These are phyloP conservation scores for Elaeis guineensis DNA, from an alignment of 176 grass and related monocot genomes.

Conservation along the genomic window DNA sequence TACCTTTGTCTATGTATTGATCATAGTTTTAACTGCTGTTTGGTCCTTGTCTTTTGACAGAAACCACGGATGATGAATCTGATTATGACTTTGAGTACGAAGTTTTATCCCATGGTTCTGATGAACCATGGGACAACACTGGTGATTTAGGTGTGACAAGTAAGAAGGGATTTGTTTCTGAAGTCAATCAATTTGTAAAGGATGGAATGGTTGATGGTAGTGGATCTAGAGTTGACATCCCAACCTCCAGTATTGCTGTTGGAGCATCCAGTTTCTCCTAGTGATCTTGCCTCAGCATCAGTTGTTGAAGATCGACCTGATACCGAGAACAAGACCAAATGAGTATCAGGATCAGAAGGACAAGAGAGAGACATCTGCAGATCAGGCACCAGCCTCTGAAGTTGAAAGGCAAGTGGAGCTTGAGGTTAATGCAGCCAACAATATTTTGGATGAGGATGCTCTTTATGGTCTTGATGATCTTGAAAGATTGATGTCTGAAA, in stretches of 20 bases:
- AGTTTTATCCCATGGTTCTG: slow-evolving; percentile 82
- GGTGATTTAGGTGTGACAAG: slow-evolving; percentile 37
- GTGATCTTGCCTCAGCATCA: slow-evolving; percentile 23
- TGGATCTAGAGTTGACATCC: not conserved
- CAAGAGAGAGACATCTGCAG: not conserved
- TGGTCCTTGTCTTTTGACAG: slow-evolving; percentile 37
- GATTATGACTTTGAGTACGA: slow-evolving; percentile 80
- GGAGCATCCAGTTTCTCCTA: slow-evolving; percentile 20
- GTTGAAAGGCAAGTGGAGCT: slow-evolving; percentile 10
- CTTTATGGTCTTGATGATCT: slow-evolving; percentile 77
- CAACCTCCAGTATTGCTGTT: not conserved
- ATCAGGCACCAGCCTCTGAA: slow-evolving; percentile 1
- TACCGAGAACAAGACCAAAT: slow-evolving; percentile 9
- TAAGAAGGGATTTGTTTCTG: slow-evolving; percentile 27
- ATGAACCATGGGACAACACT: slow-evolving; percentile 57
- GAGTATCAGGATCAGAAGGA: slow-evolving; percentile 7
- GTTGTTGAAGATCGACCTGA: slow-evolving; percentile 1
- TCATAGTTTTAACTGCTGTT: slow-evolving; percentile 8
- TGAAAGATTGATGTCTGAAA: slow-evolving; percentile 78
- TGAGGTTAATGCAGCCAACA: slow-evolving; percentile 16
- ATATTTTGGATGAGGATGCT: slow-evolving; percentile 33
- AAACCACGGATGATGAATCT: slow-evolving; percentile 71
- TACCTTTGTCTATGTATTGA: not conserved
- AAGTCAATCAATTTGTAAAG: slow-evolving; percentile 20
- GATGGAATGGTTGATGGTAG: slow-evolving; percentile 9